phyloP scores from a whole-genome alignment of 345 rosid genomes.

The Sisymbrium altissimum region DNA sequence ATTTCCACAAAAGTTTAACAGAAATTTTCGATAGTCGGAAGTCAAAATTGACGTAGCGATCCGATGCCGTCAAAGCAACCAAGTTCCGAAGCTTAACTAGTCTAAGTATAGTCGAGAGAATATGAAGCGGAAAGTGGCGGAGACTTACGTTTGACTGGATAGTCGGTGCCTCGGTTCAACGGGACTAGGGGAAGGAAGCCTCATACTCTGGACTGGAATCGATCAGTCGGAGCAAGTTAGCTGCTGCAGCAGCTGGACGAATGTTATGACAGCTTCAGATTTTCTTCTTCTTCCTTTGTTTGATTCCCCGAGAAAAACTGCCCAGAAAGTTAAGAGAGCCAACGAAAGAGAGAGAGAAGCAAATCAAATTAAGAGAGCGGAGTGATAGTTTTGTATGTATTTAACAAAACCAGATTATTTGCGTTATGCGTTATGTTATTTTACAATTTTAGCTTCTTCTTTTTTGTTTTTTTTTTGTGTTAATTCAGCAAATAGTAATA shows the following conservation, averaged over 20 bases:
- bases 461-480: too few species aligned
- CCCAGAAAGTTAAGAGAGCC: neutral
- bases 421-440: neutral
- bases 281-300: neutral
- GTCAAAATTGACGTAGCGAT: neutral
- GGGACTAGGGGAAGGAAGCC: constrained; percentile 49
- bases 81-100: neutral
- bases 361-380: too few species aligned
- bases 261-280: too few species aligned
- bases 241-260: neutral
- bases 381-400: too few species aligned
- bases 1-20: neutral
- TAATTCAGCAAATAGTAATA: too few species aligned
- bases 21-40: neutral
- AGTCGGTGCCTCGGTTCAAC: constrained; percentile 61
- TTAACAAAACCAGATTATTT: too few species aligned
- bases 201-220: constrained; percentile 30
- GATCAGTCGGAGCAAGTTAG: neutral
- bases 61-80: neutral
- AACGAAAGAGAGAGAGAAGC: neutral
- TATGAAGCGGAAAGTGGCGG: constrained; percentile 17
- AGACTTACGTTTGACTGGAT: constrained; percentile 44
- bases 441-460: neutral
- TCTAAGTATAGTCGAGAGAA: neutral
- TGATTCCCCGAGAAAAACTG: constrained; percentile 12